Percentiles rank a stretch among this genome's conserved stretches.
Conservation (phyloP, 768 basidiomycete genomes). For the Chalciporus piperatus region DNA sequence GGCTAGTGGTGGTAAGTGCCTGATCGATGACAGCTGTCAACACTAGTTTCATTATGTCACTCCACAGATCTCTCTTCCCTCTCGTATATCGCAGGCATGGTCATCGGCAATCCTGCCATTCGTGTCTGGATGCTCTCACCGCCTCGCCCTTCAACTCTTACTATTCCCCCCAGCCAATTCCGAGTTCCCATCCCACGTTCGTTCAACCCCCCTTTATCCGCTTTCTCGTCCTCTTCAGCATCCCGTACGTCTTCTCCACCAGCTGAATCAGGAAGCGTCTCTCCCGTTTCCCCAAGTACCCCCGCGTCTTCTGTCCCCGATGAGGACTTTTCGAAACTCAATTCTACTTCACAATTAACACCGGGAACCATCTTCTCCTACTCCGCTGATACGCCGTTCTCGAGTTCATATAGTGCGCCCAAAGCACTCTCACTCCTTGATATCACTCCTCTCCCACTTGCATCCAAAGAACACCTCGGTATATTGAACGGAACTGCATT, state of each 20-base stretch:
- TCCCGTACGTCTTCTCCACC: constrained; percentile 21
- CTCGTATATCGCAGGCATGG: constrained; percentile 77
- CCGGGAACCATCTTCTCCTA: constrained; percentile 31
- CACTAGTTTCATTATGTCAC: background rate
- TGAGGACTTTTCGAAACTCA: constrained; percentile 17
- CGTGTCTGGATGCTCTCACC: constrained; percentile 57
- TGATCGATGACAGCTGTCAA: background rate
- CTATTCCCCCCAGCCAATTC: constrained; percentile 9
- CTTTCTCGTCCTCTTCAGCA: constrained; percentile 1
- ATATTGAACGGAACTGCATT: constrained; percentile 86
- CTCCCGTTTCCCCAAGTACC: constrained; percentile 44
- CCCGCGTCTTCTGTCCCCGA: constrained; percentile 27
- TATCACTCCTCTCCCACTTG: constrained; percentile 63
- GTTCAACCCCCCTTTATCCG: background rate
- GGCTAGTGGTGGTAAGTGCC: constrained; percentile 66
- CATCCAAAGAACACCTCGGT: constrained; percentile 76
- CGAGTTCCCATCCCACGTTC: constrained; percentile 12
- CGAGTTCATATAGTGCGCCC: constrained; percentile 18
- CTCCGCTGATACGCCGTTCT: background rate
- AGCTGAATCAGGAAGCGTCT: constrained; percentile 35
- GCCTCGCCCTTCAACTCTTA: constrained; percentile 1
- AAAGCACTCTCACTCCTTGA: constrained; percentile 59
- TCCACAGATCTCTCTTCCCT: constrained; percentile 67
- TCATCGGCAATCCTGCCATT: constrained; percentile 79
- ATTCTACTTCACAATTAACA: background rate